Evolutionary conservation across 2,329 filamentous ascomycete species (phyloP).

Genomic region (Grosmannia huntii): DNA sequence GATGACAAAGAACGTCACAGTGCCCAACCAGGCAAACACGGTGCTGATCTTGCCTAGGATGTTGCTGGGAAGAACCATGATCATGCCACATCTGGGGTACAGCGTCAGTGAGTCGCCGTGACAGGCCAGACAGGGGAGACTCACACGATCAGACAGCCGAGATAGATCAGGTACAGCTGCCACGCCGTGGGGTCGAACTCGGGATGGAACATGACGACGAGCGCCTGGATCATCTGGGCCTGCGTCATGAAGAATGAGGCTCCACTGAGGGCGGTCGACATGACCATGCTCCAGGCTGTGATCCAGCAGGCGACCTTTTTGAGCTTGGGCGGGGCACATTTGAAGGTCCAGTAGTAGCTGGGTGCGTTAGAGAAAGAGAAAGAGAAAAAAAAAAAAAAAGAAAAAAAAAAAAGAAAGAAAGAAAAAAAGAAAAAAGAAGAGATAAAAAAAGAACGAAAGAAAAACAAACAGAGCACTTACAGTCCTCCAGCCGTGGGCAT

Average conservation of each 20-base stretch:
- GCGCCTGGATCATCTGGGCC: constrained; percentile 5
- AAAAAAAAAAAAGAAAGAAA: no score
- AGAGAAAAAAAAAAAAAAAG: no score
- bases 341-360: constrained; percentile 5
- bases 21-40: constrained; percentile 4
- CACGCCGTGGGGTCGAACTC: background rate
- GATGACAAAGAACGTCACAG: constrained; percentile 1
- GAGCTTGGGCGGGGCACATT: constrained; percentile 1
- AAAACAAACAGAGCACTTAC: background rate
- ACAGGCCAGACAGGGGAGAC: no score
- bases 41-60: constrained; percentile 4
- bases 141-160: constrained; percentile 1
- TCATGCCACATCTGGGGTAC: background rate
- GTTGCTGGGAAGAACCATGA: constrained; percentile 4
- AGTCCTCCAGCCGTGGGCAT: constrained; percentile 5
- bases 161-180: constrained; percentile 5
- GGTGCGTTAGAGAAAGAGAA: no score
- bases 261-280: constrained; percentile 3
- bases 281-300: constrained; percentile 6
- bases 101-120: no score
- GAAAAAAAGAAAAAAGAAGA: no score
- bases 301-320: constrained; percentile 5
- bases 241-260: constrained; percentile 6
- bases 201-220: constrained; percentile 4
- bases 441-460: no score